Conservation (phyloP, 768 basidiomycete genomes). For the Leccinum incarnatum region DNA sequence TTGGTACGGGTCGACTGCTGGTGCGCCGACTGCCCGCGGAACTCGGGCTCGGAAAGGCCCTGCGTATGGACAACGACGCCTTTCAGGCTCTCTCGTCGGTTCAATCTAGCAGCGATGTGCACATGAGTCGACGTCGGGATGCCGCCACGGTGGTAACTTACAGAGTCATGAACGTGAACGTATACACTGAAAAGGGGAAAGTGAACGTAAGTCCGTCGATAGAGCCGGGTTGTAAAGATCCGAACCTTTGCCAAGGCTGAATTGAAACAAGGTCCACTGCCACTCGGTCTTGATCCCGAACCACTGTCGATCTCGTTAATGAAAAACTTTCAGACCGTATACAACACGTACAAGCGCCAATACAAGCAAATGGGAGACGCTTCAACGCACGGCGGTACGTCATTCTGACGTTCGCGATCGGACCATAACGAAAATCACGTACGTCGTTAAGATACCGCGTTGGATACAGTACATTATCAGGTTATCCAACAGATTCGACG, state of each 20-base stretch:
- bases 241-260: conserved; percentile 15
- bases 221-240: background rate
- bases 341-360: conserved; percentile 8
- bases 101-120: conserved; percentile 3
- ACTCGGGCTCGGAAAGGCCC: background rate
- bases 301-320: conserved; percentile 3
- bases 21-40: background rate
- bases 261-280: conserved; percentile 13
- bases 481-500: conserved; percentile 2
- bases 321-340: background rate
- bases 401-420: background rate
- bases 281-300: background rate
- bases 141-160: background rate
- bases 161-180: conserved; percentile 15
- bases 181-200: conserved; percentile 7
- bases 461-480: conserved; percentile 13
- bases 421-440: background rate
- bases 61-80: background rate
- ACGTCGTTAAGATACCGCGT: conserved; percentile 16
- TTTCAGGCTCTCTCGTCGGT: conserved; percentile 9
- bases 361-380: conserved; percentile 6
- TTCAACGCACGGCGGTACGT: background rate
- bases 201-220: background rate
- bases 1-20: background rate
- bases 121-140: background rate